phyloP scores from a whole-genome alignment of 2,329 filamentous ascomycete species.

The Sporothrix phasma region DNA sequence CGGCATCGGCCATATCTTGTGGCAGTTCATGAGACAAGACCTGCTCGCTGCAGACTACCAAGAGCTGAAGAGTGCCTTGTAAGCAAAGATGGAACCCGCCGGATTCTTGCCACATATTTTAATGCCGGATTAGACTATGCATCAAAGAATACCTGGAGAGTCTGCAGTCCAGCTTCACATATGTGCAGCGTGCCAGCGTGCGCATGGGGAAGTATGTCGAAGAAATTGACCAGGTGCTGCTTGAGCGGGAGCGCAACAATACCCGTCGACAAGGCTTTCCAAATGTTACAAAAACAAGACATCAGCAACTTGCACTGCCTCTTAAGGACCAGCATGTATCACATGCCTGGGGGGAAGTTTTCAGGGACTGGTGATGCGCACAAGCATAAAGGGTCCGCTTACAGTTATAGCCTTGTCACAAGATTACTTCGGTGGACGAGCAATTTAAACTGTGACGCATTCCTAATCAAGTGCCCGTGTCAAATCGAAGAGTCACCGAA shows the following conservation, averaged over 20 bases:
- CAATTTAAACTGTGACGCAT: not conserved
- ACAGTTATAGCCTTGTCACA: no score
- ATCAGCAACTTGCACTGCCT: not conserved
- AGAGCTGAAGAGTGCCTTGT: conserved; percentile 5
- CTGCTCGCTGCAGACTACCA: not conserved
- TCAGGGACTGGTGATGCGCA: not conserved
- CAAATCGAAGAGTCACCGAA: not conserved
- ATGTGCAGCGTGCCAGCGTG: conserved; percentile 6
- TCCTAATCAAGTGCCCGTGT: not conserved
- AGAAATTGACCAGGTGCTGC: conserved; percentile 3
- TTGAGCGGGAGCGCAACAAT: not conserved
- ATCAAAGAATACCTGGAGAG: conserved; percentile 12
- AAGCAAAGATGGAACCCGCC: not conserved
- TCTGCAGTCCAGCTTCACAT: conserved; percentile 9
- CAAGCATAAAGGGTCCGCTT: not conserved
- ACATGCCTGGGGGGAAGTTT: not conserved
- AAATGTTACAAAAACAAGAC: not conserved
- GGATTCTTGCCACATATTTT: not conserved
- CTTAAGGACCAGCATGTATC: not conserved
- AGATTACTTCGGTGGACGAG: no score
- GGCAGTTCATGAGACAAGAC: conserved; percentile 1
- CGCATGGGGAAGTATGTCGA: conserved; percentile 6
- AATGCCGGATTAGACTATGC: not conserved
- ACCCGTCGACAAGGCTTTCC: not conserved
- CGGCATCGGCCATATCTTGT: conserved; percentile 10